Conservation (phyloP, 192 early-diverging fungal species). For the Jimgerdemannia flammicorona region DNA sequence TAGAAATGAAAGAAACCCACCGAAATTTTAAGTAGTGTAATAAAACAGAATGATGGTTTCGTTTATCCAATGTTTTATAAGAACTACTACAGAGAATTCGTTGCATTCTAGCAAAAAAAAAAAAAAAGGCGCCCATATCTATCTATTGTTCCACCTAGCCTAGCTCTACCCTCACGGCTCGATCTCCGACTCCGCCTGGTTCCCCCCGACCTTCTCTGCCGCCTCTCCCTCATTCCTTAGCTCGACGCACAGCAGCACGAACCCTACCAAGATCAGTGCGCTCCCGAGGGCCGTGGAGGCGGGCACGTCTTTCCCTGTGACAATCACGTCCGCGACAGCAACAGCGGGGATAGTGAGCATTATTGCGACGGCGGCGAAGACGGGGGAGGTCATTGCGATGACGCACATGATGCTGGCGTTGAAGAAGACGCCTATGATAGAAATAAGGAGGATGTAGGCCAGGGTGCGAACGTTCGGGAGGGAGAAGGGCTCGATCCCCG, state of each 20-base stretch:
- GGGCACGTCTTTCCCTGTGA: conserved; percentile 45
- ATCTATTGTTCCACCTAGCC: neutral
- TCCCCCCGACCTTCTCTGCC: neutral
- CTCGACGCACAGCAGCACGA: conserved; percentile 38
- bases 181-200: neutral
- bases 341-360: conserved; percentile 79
- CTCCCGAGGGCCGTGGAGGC: conserved; percentile 51
- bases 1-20: no score
- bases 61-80: no score
- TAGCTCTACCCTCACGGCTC: neutral
- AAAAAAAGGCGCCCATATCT: no score
- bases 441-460: conserved; percentile 56
- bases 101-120: no score
- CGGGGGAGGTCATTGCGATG: conserved; percentile 62
- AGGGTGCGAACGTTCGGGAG: conserved; percentile 53
- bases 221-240: conserved; percentile 20
- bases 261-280: conserved; percentile 49
- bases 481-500: conserved; percentile 63
- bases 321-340: conserved; percentile 51
- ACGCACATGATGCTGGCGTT: conserved; percentile 77
- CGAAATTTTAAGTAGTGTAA: no score
- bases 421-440: conserved; percentile 67
- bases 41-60: no score
- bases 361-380: conserved; percentile 75
- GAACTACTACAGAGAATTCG: no score